Evolutionary conservation across 768 basidiomycete genomes (phyloP).

Genomic region (Suillus spraguei): DNA sequence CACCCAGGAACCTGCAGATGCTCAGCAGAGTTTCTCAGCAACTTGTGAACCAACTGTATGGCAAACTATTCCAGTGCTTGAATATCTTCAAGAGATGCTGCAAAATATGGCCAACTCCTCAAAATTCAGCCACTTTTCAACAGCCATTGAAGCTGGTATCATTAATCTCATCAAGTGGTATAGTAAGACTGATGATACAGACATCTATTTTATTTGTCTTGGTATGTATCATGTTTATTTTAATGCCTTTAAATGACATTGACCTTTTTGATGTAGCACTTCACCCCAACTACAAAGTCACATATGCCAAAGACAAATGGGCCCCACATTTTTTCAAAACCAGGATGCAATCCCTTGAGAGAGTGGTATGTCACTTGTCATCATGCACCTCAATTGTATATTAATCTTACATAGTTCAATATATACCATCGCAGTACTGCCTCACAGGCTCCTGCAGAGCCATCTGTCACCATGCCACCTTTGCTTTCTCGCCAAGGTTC

Average conservation of each 20-base stretch:
- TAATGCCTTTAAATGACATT: background rate
- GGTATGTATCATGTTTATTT: background rate
- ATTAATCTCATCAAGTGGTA: background rate
- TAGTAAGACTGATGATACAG: background rate
- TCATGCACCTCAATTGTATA: background rate
- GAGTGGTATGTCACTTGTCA: background rate
- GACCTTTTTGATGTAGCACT: background rate
- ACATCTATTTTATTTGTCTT: background rate
- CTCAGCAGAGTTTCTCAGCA: no score
- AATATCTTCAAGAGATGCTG: no score
- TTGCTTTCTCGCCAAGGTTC: no score
- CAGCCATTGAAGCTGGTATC: conserved; percentile 12
- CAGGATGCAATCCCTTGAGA: background rate
- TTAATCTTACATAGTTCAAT: no score
- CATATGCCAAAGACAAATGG: background rate
- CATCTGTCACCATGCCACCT: no score
- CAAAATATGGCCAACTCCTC: no score
- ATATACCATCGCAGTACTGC: no score
- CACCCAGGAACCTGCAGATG: conserved; percentile 12
- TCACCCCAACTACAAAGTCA: no score
- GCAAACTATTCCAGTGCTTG: no score
- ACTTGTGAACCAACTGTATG: no score
- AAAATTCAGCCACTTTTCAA: no score
- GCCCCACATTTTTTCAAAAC: background rate
- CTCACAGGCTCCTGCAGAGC: no score